Evolutionary conservation across 495 filamentous ascomycete species (phyloP), one percentile per base, ranked within the genome.

Genomic region (Pyronema domesticum): DNA sequence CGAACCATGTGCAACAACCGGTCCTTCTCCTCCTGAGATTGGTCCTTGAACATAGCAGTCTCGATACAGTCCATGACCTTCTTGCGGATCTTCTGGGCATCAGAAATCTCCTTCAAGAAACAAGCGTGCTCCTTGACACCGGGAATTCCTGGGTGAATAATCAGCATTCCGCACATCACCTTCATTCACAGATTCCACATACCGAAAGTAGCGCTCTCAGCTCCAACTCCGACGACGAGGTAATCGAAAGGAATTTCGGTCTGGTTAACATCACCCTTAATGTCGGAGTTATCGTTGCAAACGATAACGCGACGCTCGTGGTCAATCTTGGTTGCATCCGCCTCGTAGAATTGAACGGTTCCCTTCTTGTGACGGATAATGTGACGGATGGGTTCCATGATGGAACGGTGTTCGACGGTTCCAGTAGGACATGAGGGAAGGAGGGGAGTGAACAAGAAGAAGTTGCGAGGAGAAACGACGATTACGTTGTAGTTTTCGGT

Each of bases 61-160:
- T 99, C 91, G 57, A 94, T 85, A 67, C 93, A 96, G 74, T 99
- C 93, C 91, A 99, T 96, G 73, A 99, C 93, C 69, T 85, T 85
- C 73, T 86, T 95, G 63, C 91, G 86, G 65, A 99, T 96, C 59
- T 80, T 76, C 69, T 96, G 89, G 36, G 91, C 89, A 68, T 99
- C 91, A 55, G 74, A 78, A 58, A 99, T 93, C 71, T 99, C 91
- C 77, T 96, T 96, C 64, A 99, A 72, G 78, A 99, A 99, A 76
- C 87, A 94, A 57, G 84, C 87, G 75, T 99, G 68, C 70, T 99
- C 89, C 57, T 81, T 80, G 48, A 99, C 91, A 69, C 91, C 91
- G 30, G 83, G 84, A 64, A 99, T 96, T 63, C 80, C 78, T 81
- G 50, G n/a, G 59, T 34, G 1, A 5, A 49, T 36, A 14, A 54